Evolutionary conservation across 345 rosid genomes (phyloP), one percentile per base, ranked within the genome.

Genomic region (Geranium brycei): DNA sequence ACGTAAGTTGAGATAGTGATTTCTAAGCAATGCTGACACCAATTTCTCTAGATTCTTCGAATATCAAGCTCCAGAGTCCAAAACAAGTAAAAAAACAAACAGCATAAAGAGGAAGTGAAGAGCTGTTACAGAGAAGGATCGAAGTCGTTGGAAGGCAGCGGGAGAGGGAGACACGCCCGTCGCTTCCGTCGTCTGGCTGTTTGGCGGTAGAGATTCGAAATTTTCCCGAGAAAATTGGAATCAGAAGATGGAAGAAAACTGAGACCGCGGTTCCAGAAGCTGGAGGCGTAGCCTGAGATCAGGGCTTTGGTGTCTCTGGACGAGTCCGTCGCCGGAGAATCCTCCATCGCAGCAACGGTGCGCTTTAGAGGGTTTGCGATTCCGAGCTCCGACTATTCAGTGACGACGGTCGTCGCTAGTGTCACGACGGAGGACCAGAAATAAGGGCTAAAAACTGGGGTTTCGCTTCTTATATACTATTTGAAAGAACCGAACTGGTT

Each of bases 111-210:
- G 59, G 19, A 17, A 16, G 65, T 1, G 3, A 17, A 28, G 57
- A 61, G 70, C 77, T 32, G 82, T 87, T 95, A 69, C 66, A 68
- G 82, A 77, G 3, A 78, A 3, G 1, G 41, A 35, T 79, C 77
- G 16, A 78, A 69, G 28, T 80, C 72, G 68, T 62, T 67, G 57
- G 87, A 77, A 7, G 92, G 89, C 68, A 91, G 74, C 7, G 95
- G 98, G 14, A 87, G 85, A 7, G 87, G 95, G 23, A 88, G 68
- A 58, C 66, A 63, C 5, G 67, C 40, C 31, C 75, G 73, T 31
- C 85, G 91, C 62, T 67, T 77, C 6, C 78, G 71, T 6, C 62
- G 66, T 17, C 75, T 69, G 41, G 72, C 47, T 5, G 69, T 59
- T 74, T 71, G 91, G 79, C 81, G 74, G 77, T 64, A 74, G 47